phyloP scores from a whole-genome alignment of 306 rosid genomes.

The Senna siamea region DNA sequence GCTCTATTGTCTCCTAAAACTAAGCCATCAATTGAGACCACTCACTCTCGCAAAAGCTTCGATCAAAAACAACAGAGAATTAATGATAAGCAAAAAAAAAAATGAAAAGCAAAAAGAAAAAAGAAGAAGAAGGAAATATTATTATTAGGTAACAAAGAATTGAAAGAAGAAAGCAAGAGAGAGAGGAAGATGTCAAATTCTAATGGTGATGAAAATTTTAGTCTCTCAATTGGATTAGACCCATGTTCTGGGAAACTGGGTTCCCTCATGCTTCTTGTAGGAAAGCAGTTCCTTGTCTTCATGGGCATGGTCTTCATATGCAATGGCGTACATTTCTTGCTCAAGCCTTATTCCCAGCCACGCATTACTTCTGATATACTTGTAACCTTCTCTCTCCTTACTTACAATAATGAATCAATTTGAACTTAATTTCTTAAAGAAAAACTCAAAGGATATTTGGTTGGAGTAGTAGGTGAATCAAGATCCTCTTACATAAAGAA shows the following conservation, averaged over 20 bases:
- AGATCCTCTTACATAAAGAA: no score
- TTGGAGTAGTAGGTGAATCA: no score
- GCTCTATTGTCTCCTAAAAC: constrained; percentile 71
- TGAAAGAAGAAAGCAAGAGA: constrained; percentile 35
- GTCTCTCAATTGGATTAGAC: not conserved
- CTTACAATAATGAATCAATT: no score
- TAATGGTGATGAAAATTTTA: not conserved
- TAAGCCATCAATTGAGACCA: constrained; percentile 56
- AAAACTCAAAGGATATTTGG: no score
- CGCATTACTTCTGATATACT: constrained; percentile 75
- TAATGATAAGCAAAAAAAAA: constrained; percentile 18
- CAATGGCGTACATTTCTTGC: constrained; percentile 63
- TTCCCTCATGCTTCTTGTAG: constrained; percentile 42
- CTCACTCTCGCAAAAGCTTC: constrained; percentile 36
- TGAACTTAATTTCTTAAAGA: no score
- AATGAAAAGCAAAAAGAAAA: constrained; percentile 3
- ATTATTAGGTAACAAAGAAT: not conserved
- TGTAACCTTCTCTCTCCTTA: constrained; percentile 46
- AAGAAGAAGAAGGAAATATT: constrained; percentile 2
- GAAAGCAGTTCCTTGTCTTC: constrained; percentile 53
- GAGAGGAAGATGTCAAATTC: constrained; percentile 4
- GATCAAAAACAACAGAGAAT: constrained; percentile 31
- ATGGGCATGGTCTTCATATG: constrained; percentile 69
- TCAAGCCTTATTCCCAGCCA: constrained; percentile 74
- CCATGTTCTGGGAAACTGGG: constrained; percentile 58